These are phyloP conservation scores for Gossypium lobatum DNA, from an alignment of 441 rosid genomes.

Conservation along the genomic window DNA sequence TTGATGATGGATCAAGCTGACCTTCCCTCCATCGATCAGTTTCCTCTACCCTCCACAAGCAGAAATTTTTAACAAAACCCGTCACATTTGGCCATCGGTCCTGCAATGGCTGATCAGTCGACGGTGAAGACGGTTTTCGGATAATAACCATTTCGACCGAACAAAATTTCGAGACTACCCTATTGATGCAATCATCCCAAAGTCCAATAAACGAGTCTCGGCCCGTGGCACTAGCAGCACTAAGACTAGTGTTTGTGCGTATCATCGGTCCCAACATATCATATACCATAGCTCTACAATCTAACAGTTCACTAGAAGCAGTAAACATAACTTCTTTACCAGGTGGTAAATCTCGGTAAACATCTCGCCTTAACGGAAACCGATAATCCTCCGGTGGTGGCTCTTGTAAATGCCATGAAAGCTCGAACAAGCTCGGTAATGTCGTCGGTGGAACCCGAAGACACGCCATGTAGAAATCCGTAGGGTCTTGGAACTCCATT, in stretches of 20 bases:
- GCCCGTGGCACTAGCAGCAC: conserved; percentile 38
- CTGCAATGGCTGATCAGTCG: conserved; percentile 29
- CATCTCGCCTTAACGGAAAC: conserved; percentile 71
- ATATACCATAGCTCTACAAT: conserved; percentile 55
- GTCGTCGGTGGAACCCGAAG: conserved; percentile 52
- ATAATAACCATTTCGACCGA: conserved; percentile 45
- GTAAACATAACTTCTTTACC: conserved; percentile 81
- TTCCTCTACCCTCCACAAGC: conserved; percentile 96
- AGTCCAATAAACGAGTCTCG: conserved; percentile 77
- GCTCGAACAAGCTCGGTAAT: conserved; percentile 69
- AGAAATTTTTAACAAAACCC: conserved; percentile 64
- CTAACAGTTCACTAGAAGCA: conserved; percentile 52
- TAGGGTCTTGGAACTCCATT: conserved; percentile 81
- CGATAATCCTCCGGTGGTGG: conserved; percentile 81
- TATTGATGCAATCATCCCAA: conserved; percentile 87
- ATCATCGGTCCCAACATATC: conserved; percentile 64
- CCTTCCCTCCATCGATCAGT: conserved; percentile 52
- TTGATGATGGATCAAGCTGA: conserved; percentile 51
- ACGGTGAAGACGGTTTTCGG: conserved; percentile 39
- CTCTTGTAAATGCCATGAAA: conserved; percentile 76
- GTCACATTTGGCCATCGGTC: conserved; percentile 90
- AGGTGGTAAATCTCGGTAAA: conserved; percentile 68
- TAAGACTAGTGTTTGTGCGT: conserved; percentile 41
- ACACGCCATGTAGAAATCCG: conserved; percentile 64
- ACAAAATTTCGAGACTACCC: conserved; percentile 72